Conservation (phyloP, 2,329 filamentous ascomycete species). For the Alternaria rosae region DNA sequence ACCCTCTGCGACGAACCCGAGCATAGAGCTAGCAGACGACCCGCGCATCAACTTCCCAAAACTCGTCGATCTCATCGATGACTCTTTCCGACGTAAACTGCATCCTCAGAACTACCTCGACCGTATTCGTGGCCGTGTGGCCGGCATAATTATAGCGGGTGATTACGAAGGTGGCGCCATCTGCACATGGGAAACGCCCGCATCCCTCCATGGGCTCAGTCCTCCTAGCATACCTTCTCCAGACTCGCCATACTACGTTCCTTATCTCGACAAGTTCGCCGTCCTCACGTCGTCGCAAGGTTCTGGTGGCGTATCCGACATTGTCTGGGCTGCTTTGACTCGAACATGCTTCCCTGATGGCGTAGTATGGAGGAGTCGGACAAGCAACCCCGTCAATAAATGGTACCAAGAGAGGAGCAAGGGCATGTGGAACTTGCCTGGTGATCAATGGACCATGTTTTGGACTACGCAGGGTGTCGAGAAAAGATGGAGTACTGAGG, state of each 20-base stretch:
- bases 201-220: slow-evolving; percentile 55
- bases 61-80: slow-evolving; percentile 86
- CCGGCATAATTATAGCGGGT: slow-evolving; percentile 91
- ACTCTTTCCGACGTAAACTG: slow-evolving; percentile 87
- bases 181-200: slow-evolving; percentile 87
- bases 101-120: slow-evolving; percentile 83
- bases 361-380: slow-evolving; percentile 90
- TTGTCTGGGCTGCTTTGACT: slow-evolving; percentile 96
- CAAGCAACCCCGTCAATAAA: slow-evolving; percentile 95
- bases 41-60: slow-evolving; percentile 82
- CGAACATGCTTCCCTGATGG: slow-evolving; percentile 85
- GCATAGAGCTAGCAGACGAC: slow-evolving; percentile 74
- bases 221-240: background rate
- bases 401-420: slow-evolving; percentile 96
- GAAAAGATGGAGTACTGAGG: slow-evolving; percentile 63
- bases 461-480: slow-evolving; percentile 79
- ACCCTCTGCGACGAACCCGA: slow-evolving; percentile 64
- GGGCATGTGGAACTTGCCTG: slow-evolving; percentile 81
- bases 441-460: slow-evolving; percentile 97
- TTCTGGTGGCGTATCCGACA: slow-evolving; percentile 89
- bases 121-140: slow-evolving; percentile 81
- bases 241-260: slow-evolving; percentile 69
- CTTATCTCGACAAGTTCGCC: slow-evolving; percentile 97
- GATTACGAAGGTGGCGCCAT: slow-evolving; percentile 97
- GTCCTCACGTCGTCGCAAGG: slow-evolving; percentile 89